phyloP scores from a whole-genome alignment of 192 early-diverging fungal species.

The Coemansia guatemalensis region DNA sequence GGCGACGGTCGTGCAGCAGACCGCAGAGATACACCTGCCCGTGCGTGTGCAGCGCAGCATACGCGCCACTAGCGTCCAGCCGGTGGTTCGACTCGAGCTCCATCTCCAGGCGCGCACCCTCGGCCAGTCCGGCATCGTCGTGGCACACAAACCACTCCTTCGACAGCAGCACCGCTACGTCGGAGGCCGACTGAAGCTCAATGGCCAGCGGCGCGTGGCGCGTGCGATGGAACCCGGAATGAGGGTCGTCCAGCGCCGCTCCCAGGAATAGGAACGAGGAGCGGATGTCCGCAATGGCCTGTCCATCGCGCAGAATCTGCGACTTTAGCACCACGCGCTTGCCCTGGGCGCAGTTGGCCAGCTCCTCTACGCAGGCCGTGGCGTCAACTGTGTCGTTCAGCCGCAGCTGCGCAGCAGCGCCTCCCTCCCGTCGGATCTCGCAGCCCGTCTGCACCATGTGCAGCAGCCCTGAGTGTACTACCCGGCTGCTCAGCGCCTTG shows the following conservation, averaged over 20 bases:
- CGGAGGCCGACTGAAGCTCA: slow-evolving; percentile 55
- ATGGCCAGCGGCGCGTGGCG: slow-evolving; percentile 65
- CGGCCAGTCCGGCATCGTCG: slow-evolving; percentile 9
- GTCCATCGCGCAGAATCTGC: slow-evolving; percentile 55
- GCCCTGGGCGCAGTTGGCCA: slow-evolving; percentile 49
- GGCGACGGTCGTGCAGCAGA: slow-evolving; percentile 62
- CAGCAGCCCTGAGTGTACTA: slow-evolving; percentile 81
- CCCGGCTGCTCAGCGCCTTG: slow-evolving; percentile 79
- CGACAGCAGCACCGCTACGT: slow-evolving; percentile 82
- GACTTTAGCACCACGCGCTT: slow-evolving; percentile 82
- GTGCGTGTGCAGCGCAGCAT: slow-evolving; percentile 63
- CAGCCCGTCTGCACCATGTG: slow-evolving; percentile 81
- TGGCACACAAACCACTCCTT: slow-evolving; percentile 74
- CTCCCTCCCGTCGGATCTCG: slow-evolving; percentile 69
- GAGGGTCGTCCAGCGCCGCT: slow-evolving; percentile 46
- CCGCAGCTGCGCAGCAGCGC: slow-evolving; percentile 56
- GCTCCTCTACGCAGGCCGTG: slow-evolving; percentile 68
- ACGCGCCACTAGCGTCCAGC: slow-evolving; percentile 57
- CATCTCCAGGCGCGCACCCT: slow-evolving; percentile 69
- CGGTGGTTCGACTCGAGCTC: slow-evolving; percentile 67
- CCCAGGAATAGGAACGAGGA: slow-evolving; percentile 14
- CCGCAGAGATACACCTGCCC: slow-evolving; percentile 61
- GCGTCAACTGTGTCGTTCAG: slow-evolving; percentile 75
- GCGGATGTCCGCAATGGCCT: slow-evolving; percentile 45
- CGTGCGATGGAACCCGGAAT: slow-evolving; percentile 75